Evolutionary conservation across 2,329 filamentous ascomycete species (phyloP).

Genomic region (Colletotrichum cuscutae): DNA sequence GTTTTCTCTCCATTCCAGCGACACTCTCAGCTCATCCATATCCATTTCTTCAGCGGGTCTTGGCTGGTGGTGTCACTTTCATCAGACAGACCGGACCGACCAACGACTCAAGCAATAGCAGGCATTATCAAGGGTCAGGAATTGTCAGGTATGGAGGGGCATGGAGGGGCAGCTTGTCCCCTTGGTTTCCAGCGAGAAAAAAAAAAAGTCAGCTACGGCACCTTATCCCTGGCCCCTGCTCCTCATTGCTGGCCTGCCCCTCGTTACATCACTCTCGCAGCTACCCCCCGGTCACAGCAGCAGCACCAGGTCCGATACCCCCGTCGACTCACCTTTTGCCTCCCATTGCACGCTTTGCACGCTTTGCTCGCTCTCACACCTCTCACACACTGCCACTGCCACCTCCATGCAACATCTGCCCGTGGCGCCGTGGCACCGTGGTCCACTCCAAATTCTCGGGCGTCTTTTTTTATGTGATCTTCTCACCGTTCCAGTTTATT

Average conservation of each 20-base stretch:
- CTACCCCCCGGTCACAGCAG: slow-evolving; percentile 25
- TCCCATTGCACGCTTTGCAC: no score
- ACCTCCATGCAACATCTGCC: slow-evolving; percentile 12
- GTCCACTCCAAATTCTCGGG: slow-evolving; percentile 29
- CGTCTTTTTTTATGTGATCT: slow-evolving; percentile 8
- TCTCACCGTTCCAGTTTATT: slow-evolving; percentile 31
- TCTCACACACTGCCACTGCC: slow-evolving; percentile 11
- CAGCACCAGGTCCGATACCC: slow-evolving; percentile 28
- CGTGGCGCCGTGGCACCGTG: neutral
- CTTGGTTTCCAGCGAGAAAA: slow-evolving; percentile 24
- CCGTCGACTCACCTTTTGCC: slow-evolving; percentile 4
- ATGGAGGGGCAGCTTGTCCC: slow-evolving; percentile 28
- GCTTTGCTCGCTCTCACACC: neutral
- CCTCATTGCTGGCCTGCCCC: slow-evolving; percentile 27
- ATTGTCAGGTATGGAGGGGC: slow-evolving; percentile 28
- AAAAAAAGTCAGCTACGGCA: slow-evolving; percentile 32
- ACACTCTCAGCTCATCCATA: neutral
- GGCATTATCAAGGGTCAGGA: slow-evolving; percentile 8
- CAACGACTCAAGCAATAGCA: slow-evolving; percentile 12
- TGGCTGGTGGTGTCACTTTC: slow-evolving; percentile 20
- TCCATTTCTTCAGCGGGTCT: slow-evolving; percentile 7
- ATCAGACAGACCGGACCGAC: slow-evolving; percentile 9
- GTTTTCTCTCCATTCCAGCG: neutral
- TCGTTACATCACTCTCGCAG: slow-evolving; percentile 33
- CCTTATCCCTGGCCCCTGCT: slow-evolving; percentile 29